These are phyloP conservation scores for Kazachstania bromeliacearum DNA, from an alignment of 805 yeast genomes.

Conservation along the genomic window DNA sequence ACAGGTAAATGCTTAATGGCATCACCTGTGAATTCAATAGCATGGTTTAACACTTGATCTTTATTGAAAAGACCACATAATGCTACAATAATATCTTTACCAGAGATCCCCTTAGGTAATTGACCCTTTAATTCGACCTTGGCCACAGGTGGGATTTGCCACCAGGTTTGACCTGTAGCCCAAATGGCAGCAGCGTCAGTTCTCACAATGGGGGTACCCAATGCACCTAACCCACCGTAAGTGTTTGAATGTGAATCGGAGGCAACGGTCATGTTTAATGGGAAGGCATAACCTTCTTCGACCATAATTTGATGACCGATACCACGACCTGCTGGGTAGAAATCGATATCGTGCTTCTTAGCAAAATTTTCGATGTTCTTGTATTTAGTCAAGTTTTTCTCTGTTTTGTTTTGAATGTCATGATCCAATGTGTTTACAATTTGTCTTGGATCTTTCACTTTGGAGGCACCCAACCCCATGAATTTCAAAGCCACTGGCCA, in stretches of 20 bases:
- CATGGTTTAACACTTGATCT: conserved; percentile 88
- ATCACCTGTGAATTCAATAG: conserved; percentile 87
- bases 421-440: conserved; percentile 95
- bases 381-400: conserved; percentile 82
- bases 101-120: conserved; percentile 80
- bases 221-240: conserved; percentile 91
- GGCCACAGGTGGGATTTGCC: conserved; percentile 99
- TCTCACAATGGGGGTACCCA: conserved; percentile 96
- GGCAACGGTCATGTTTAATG: conserved; percentile 86
- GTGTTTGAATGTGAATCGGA: conserved; percentile 97
- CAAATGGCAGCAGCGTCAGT: conserved; percentile 98
- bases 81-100: conserved; percentile 95
- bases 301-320: conserved; percentile 99
- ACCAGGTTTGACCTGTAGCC: conserved; percentile 99
- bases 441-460: conserved; percentile 77
- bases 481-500: conserved; percentile 99
- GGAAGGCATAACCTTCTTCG: conserved; percentile 98
- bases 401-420: conserved; percentile 90
- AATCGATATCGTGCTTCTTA: conserved; percentile 81
- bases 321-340: conserved; percentile 98
- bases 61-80: conserved; percentile 88
- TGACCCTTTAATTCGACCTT: conserved; percentile 76
- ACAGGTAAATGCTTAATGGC: conserved; percentile 60
- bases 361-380: conserved; percentile 85
- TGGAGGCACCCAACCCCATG: conserved; percentile 84